These are phyloP conservation scores for Arachnomyces sp. DNA, from an alignment of 2,329 filamentous ascomycete species.

Conservation along the genomic window DNA sequence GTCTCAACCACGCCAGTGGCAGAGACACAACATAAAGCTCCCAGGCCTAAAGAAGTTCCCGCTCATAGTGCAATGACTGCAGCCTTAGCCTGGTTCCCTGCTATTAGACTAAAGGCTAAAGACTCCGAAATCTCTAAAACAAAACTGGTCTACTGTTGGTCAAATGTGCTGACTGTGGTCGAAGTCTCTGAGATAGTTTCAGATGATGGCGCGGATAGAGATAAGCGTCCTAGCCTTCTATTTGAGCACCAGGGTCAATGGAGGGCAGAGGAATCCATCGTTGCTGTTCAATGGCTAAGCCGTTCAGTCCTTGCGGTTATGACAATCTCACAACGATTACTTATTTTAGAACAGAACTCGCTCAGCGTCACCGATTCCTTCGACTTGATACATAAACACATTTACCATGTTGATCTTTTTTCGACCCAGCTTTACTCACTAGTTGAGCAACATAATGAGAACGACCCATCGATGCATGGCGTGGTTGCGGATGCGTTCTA, in stretches of 20 bases:
- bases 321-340: constrained; percentile 86
- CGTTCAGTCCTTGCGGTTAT: constrained; percentile 84
- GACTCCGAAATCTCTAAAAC: constrained; percentile 60
- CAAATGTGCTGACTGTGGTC: constrained; percentile 88
- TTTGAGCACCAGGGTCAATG: constrained; percentile 82
- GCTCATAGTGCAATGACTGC: constrained; percentile 89
- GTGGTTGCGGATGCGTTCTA: constrained; percentile 96
- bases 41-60: constrained; percentile 81
- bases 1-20: constrained; percentile 95
- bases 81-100: constrained; percentile 93
- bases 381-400: constrained; percentile 83
- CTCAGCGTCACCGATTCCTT: constrained; percentile 93
- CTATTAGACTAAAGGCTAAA: constrained; percentile 77
- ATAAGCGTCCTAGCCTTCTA: constrained; percentile 68
- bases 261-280: constrained; percentile 91
- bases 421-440: constrained; percentile 76
- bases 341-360: constrained; percentile 82
- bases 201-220: constrained; percentile 54
- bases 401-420: constrained; percentile 86
- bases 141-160: constrained; percentile 97
- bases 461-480: constrained; percentile 83
- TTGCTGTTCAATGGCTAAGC: constrained; percentile 93
- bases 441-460: constrained; percentile 81
- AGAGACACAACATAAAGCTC: constrained; percentile 91
- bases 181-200: constrained; percentile 69